Percentiles rank a stretch among this genome's conserved stretches.
These are phyloP conservation scores for Niveomyces coronatus DNA, from an alignment of 2,329 filamentous ascomycete genomes.

Conservation along the genomic window DNA sequence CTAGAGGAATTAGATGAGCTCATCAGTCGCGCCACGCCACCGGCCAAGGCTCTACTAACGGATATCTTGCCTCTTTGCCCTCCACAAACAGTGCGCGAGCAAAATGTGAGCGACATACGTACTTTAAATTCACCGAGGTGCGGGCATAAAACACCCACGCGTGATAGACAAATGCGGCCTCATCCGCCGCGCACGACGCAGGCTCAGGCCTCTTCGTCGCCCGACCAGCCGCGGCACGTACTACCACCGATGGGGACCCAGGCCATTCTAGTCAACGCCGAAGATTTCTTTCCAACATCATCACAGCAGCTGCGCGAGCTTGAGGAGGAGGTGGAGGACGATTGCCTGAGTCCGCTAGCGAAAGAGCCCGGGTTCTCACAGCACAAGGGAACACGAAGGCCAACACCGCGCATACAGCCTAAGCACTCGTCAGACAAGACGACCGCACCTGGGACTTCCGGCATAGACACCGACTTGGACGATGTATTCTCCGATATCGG, in stretches of 20 bases:
- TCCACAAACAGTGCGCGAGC: not conserved
- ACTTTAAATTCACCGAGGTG: too few relatives aligned
- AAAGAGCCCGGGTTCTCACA: too few relatives aligned
- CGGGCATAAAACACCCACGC: too few relatives aligned
- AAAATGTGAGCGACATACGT: too few relatives aligned
- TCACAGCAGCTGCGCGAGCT: slow-evolving; percentile 47
- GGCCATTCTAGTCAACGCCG: slow-evolving; percentile 39
- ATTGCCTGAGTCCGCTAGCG: too few relatives aligned
- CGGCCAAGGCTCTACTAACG: not conserved
- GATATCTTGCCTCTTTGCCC: not conserved
- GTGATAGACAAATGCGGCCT: not conserved
- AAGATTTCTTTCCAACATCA: slow-evolving; percentile 45
- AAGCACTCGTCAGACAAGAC: not conserved
- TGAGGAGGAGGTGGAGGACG: slow-evolving; percentile 23
- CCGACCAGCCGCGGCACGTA: slow-evolving; percentile 13
- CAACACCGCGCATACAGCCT: not conserved
- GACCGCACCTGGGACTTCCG: too few relatives aligned
- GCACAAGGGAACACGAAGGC: not conserved
- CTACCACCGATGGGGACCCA: slow-evolving; percentile 37
- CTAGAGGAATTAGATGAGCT: slow-evolving; percentile 12
- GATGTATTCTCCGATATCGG: slow-evolving; percentile 1
- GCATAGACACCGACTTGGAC: too few relatives aligned
- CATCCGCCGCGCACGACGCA: not conserved
- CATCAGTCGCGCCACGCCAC: slow-evolving; percentile 1
- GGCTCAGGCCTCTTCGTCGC: slow-evolving; percentile 7